Base-by-base conservation (phyloP, 306 rosid genomes). In the Quillaja saponaria region DNA sequence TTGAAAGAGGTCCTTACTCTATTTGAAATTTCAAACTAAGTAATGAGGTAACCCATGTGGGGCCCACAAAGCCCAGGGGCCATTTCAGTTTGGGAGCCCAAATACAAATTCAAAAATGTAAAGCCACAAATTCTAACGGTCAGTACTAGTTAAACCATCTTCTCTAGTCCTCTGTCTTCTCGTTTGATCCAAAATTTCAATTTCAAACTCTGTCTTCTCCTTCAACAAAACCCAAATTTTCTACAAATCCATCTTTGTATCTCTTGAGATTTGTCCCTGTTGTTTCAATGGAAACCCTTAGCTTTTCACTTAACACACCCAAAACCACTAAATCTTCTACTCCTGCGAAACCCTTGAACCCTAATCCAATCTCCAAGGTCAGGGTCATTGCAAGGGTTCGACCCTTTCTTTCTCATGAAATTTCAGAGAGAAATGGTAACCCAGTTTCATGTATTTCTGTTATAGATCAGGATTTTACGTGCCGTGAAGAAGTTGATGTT, bases 351-450 rank as follows among this genome's bases (percentile, higher is more conserved):
- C n/a, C 45, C 45, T 17, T 58, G 34, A 68, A 41, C 67, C 61
- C 77, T 55, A 58, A 7, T 63, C 68, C 80, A 35, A 77, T 69
- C 59, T 81, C 91, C 40, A 88, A 82, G 60, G 95, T 91, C 33
- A 77, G 95, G 61, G 98, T 88, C 46, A 74, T 91, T 1, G 79
- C 85, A 5, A 79, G 98, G 78, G 90, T 88, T 28, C 95, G 98
- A 10, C 98, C 96, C 42, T 86, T 91, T 67, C 95, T 91, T 39
- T 49, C 64, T 4, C 82, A 68, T 7, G 95, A 86, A 67, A 64
- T 63, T 61, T 49, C 85, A 39, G 14, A 68, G 10, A 49, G 13
- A 56, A 70, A 53, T 59, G 41, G 63, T 1, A 61, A 67, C 59
- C 78, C 56, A 13, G n/a, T 40, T 35, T 62, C 98, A 0, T 86